Evolutionary conservation across 345 rosid genomes (phyloP).

Genomic region (Adansonia digitata): DNA sequence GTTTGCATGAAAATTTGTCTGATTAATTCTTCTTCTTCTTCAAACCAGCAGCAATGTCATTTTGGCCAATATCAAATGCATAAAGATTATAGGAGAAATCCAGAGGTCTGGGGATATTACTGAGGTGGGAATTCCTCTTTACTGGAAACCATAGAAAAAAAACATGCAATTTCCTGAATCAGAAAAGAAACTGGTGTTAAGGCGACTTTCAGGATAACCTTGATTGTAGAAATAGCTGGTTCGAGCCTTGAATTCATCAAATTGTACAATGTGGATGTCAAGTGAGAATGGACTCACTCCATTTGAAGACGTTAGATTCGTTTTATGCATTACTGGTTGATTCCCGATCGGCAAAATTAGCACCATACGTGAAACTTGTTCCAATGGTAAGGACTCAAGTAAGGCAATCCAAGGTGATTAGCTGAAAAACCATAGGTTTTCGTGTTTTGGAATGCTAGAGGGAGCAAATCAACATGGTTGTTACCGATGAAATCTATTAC

Average conservation of each 20-base stretch:
- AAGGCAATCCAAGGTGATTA: constrained; percentile 61
- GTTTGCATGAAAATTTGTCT: constrained; percentile 2
- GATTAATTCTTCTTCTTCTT: constrained; percentile 8
- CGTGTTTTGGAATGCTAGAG: neutral
- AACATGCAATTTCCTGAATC: neutral
- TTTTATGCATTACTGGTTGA: constrained; percentile 75
- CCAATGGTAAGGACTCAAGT: constrained; percentile 79
- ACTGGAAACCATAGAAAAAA: constrained; percentile 5
- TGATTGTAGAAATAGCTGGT: constrained; percentile 41
- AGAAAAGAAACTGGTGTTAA: too few relatives aligned
- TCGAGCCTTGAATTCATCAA: constrained; percentile 55
- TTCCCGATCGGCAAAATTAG: constrained; percentile 86
- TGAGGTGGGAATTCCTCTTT: neutral
- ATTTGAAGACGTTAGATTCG: constrained; percentile 60
- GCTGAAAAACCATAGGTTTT: constrained; percentile 33
- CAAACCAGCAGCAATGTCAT: constrained; percentile 16
- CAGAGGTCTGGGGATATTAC: constrained; percentile 6
- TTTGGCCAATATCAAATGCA: constrained; percentile 12
- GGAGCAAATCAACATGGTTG: neutral
- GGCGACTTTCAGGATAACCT: constrained; percentile 25
- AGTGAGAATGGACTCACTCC: constrained; percentile 87
- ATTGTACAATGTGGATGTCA: constrained; percentile 79
- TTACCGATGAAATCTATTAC: neutral
- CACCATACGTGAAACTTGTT: constrained; percentile 69
- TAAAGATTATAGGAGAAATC: constrained; percentile 15